phyloP scores from a whole-genome alignment of 2,329 filamentous ascomycete species.

The Xylariaceae sp. region DNA sequence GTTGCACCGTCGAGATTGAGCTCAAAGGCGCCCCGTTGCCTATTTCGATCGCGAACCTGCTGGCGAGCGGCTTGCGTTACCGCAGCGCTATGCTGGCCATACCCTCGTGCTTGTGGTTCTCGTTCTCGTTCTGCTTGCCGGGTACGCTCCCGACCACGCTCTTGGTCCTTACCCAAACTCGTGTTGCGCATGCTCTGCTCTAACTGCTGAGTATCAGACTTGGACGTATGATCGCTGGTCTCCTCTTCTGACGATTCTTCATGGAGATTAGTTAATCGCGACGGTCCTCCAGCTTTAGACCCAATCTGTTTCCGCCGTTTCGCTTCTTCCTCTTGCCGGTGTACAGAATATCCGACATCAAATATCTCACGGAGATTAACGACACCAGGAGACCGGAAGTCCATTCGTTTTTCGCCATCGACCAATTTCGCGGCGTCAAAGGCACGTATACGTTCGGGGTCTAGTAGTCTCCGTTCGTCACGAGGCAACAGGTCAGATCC shows the following conservation, averaged over 20 bases:
- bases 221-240: conserved; percentile 41
- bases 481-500: conserved; percentile 53
- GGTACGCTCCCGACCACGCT: conserved; percentile 46
- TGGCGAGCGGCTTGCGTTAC: conserved; percentile 79
- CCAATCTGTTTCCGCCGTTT: conserved; percentile 83
- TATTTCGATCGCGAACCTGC: conserved; percentile 63
- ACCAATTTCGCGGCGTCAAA: conserved; percentile 52
- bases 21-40: conserved; percentile 79
- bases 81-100: conserved; percentile 80
- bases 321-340: conserved; percentile 90
- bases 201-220: conserved; percentile 55
- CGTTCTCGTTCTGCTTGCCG: conserved; percentile 34
- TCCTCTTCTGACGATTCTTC: conserved; percentile 61
- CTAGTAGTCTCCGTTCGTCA: conserved; percentile 51
- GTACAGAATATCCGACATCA: conserved; percentile 96
- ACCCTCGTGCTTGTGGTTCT: conserved; percentile 55
- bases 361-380: conserved; percentile 97
- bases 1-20: conserved; percentile 88
- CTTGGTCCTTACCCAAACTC: conserved; percentile 56
- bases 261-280: conserved; percentile 57
- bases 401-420: conserved; percentile 63
- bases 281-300: conserved; percentile 61
- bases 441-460: conserved; percentile 44
- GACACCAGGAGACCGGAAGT: conserved; percentile 92
- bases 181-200: conserved; percentile 85